phyloP scores from a whole-genome alignment of 73 alveolate genomes.

The Durusdinium trenchii region DNA sequence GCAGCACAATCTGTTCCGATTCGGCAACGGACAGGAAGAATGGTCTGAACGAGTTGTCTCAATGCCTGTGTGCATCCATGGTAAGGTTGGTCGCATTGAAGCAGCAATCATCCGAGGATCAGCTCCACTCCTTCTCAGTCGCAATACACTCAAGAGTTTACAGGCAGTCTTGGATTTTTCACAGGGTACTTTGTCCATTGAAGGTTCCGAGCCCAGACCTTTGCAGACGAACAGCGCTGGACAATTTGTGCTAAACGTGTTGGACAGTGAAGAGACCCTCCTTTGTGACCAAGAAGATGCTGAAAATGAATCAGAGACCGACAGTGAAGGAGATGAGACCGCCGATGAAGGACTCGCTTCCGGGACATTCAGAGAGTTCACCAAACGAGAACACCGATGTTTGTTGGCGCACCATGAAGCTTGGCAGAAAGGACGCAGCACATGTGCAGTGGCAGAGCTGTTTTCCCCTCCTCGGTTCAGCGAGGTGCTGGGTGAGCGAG shows the following conservation, averaged over 20 bases:
- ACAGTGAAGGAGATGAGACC: neutral
- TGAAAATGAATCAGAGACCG: too few relatives aligned
- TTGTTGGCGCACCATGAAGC: neutral
- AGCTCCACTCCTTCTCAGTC: conserved; percentile 1
- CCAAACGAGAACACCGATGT: neutral
- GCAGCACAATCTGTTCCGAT: neutral
- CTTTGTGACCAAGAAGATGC: too few relatives aligned
- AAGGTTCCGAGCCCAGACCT: neutral
- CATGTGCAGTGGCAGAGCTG: neutral
- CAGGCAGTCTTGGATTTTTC: neutral
- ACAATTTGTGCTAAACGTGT: neutral
- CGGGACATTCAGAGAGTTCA: neutral
- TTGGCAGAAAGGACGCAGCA: neutral
- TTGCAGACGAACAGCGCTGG: neutral
- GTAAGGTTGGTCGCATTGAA: neutral
- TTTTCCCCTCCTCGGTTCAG: neutral
- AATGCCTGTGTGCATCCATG: neutral
- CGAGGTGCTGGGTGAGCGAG: neutral
- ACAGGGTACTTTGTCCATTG: neutral
- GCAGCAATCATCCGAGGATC: neutral
- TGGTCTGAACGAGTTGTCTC: neutral
- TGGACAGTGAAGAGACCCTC: neutral
- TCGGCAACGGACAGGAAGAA: conserved; percentile 3
- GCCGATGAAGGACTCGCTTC: neutral
- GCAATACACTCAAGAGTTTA: conserved; percentile 27